phyloP scores from a whole-genome alignment of 148 eudicot genomes.

The Chenopodium berlandieri region DNA sequence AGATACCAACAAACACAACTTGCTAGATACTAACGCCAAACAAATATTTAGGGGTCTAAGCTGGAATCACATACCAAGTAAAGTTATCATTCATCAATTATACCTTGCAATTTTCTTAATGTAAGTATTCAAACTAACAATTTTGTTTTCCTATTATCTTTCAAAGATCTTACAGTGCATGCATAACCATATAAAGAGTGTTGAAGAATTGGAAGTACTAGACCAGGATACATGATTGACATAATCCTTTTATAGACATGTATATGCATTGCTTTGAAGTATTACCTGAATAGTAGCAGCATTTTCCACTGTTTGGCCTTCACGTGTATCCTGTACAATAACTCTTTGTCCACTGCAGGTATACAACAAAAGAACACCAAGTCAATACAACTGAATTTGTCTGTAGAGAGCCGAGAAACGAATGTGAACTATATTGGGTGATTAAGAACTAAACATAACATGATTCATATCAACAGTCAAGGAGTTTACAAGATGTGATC shows the following conservation, averaged over 20 bases:
- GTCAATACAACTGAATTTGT: conserved; percentile 1
- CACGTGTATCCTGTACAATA: conserved; percentile 57
- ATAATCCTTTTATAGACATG: neutral
- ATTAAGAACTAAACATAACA: neutral
- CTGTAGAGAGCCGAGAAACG: neutral
- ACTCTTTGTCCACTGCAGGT: conserved; percentile 89
- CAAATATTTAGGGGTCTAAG: neutral
- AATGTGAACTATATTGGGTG: neutral
- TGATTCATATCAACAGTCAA: neutral
- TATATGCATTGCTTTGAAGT: neutral
- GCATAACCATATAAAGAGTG: neutral
- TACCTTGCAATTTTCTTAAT: neutral
- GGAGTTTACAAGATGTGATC: neutral
- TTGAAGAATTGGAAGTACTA: neutral
- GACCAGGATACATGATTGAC: neutral
- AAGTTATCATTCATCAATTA: neutral
- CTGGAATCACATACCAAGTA: neutral
- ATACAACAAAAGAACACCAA: conserved; percentile 18
- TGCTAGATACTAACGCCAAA: neutral
- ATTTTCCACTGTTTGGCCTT: conserved; percentile 51
- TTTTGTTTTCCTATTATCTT: neutral
- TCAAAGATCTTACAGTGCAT: neutral
- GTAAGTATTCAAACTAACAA: neutral
- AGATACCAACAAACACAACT: neutral
- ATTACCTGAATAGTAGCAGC: conserved; percentile 83